These are phyloP conservation scores for Rhododendron ovatum DNA, from an alignment of 148 eudicot genomes.

Conservation along the genomic window DNA sequence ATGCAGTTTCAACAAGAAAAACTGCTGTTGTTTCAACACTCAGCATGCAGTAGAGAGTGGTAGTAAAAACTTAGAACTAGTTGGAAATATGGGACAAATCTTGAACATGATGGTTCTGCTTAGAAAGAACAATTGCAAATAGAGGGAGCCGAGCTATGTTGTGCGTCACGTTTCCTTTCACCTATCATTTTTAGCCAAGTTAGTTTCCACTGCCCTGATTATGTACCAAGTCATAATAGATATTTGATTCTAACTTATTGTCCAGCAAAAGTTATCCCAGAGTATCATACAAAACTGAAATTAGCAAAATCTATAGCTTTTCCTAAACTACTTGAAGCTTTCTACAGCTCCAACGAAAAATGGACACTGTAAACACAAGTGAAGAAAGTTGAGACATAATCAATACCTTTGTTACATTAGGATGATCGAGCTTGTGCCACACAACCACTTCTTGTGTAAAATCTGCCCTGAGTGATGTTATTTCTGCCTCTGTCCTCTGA, in stretches of 20 bases:
- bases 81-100: not conserved
- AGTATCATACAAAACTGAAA: not conserved
- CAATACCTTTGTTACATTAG: slow-evolving; percentile 82
- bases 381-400: slow-evolving; percentile 1
- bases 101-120: not conserved
- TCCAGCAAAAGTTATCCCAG: not conserved
- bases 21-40: not conserved
- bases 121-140: not conserved
- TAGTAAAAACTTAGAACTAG: not conserved
- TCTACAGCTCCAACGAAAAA: not conserved
- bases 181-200: not conserved
- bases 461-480: slow-evolving; percentile 68
- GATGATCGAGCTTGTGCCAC: slow-evolving; percentile 91
- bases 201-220: not conserved
- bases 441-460: slow-evolving; percentile 87
- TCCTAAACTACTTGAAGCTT: not conserved
- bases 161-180: not conserved
- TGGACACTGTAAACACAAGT: not conserved
- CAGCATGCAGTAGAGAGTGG: not conserved
- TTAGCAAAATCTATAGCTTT: not conserved
- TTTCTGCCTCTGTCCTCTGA: slow-evolving; percentile 71
- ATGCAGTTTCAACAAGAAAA: not conserved
- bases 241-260: not conserved
- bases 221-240: not conserved
- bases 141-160: not conserved